Conservation (phyloP, 306 rosid genomes). For the Crataegus laevigata region DNA sequence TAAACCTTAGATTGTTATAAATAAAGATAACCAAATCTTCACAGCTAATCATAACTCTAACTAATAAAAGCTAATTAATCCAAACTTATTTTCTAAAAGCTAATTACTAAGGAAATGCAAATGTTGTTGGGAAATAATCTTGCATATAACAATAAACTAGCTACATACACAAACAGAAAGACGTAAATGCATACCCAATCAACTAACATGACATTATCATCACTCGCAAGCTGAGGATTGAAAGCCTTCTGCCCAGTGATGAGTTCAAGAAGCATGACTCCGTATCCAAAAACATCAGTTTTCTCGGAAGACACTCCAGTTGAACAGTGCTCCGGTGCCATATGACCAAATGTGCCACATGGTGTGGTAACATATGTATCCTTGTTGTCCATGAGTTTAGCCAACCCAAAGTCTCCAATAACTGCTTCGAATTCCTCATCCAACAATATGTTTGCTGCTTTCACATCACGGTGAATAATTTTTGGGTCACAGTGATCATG, state of each 20-base stretch:
- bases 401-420: constrained; percentile 89
- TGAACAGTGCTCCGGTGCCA: constrained; percentile 85
- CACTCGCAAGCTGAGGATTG: constrained; percentile 83
- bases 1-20: too few relatives aligned
- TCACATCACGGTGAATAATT: constrained; percentile 91
- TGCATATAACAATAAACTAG: neutral
- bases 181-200: constrained; percentile 67
- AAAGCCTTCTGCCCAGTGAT: constrained; percentile 94
- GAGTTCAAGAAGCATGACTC: constrained; percentile 94
- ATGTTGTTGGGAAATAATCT: neutral
- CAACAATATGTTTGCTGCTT: constrained; percentile 88
- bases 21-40: too few relatives aligned
- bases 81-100: neutral
- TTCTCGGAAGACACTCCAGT: constrained; percentile 92
- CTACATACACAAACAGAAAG: neutral
- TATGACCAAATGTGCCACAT: constrained; percentile 88
- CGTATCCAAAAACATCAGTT: constrained; percentile 93
- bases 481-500: constrained; percentile 97
- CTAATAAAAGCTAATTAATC: neutral
- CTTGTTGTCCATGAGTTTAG: constrained; percentile 85
- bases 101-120: neutral
- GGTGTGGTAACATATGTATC: constrained; percentile 89
- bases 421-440: constrained; percentile 95
- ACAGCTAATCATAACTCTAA: too few relatives aligned
- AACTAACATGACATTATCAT: constrained; percentile 78